These are phyloP conservation scores for Talaromyces trachyspermus DNA, from an alignment of 495 filamentous ascomycete genomes.

Conservation along the genomic window DNA sequence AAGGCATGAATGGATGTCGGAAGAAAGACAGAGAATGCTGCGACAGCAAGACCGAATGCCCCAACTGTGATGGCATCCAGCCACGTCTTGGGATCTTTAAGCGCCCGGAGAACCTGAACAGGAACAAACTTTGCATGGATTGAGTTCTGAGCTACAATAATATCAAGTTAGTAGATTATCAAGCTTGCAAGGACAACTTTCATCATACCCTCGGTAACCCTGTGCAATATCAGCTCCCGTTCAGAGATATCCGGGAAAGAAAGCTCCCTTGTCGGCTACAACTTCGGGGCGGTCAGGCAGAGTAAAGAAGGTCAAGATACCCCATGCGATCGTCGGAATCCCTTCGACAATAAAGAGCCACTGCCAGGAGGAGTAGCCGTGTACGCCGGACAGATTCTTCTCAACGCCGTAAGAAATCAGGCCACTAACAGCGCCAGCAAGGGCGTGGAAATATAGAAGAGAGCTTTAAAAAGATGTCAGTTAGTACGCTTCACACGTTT, in stretches of 20 bases:
- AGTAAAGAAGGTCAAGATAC: not conserved
- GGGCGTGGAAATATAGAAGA: not conserved
- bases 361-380: not conserved
- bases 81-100: not conserved
- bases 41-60: not conserved
- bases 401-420: constrained; percentile 1
- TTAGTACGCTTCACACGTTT: not conserved
- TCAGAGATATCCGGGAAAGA: not conserved
- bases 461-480: not conserved
- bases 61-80: not conserved
- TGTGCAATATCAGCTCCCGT: not conserved
- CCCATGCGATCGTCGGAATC: not conserved
- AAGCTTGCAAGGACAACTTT: not conserved
- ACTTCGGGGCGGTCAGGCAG: not conserved
- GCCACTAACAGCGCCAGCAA: not conserved
- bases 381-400: not conserved
- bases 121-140: not conserved
- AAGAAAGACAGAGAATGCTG: not conserved
- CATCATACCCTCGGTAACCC: not conserved
- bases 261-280: not conserved
- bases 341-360: constrained; percentile 3
- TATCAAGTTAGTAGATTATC: not conserved
- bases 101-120: not conserved
- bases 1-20: not conserved
- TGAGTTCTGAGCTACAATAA: not conserved